phyloP scores from a whole-genome alignment of 768 basidiomycete genomes.

The Termitomyces sp. region DNA sequence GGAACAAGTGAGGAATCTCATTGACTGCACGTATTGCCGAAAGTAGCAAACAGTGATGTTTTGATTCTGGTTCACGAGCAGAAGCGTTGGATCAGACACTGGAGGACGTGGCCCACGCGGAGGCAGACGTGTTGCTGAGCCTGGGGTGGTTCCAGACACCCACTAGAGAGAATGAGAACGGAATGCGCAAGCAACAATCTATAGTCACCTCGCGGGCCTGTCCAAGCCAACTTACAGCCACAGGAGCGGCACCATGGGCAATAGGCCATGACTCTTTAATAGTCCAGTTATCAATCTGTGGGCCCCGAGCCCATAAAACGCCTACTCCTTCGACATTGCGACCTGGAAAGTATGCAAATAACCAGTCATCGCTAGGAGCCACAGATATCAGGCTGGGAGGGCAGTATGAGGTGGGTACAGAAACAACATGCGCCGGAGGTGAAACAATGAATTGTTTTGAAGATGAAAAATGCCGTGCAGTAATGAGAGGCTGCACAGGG shows the following conservation, averaged over 20 bases:
- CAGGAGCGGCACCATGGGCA: conserved; percentile 45
- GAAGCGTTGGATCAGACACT: conserved; percentile 45
- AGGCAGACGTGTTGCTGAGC: conserved; percentile 50
- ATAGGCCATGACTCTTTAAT: conserved; percentile 54
- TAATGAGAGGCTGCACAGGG: conserved; percentile 50
- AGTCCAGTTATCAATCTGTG: conserved; percentile 57
- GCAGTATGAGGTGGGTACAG: conserved; percentile 42
- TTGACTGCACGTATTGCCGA: conserved; percentile 33
- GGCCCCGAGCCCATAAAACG: conserved; percentile 60
- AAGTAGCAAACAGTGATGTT: conserved; percentile 49
- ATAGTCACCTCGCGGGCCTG: conserved; percentile 46
- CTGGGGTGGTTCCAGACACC: conserved; percentile 33
- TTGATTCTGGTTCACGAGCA: conserved; percentile 63
- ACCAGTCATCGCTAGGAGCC: conserved; percentile 51
- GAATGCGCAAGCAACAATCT: neutral
- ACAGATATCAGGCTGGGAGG: conserved; percentile 60
- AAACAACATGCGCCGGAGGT: conserved; percentile 45
- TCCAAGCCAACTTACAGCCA: conserved; percentile 60
- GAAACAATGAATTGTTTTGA: conserved; percentile 57
- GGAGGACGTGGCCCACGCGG: conserved; percentile 51
- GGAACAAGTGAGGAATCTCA: conserved; percentile 45
- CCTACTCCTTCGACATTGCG: conserved; percentile 48
- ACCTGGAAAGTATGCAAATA: conserved; percentile 74
- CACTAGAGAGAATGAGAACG: conserved; percentile 37
- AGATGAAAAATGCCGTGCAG: conserved; percentile 64